phyloP scores from a whole-genome alignment of 179 eudicot species.

The Beta corolliflora region DNA sequence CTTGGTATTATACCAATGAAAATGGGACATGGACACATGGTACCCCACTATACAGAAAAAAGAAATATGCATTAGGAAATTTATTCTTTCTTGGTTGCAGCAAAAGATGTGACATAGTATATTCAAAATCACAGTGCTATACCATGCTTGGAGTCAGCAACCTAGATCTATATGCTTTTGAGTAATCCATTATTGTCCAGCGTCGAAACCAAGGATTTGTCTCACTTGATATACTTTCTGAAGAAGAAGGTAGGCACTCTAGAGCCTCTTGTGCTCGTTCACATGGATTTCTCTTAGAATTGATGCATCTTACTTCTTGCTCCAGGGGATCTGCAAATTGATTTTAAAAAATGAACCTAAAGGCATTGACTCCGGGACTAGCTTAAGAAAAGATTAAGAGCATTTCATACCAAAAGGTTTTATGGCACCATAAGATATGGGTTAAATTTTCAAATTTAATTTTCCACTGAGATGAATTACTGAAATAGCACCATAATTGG shows the following conservation, averaged over 20 bases:
- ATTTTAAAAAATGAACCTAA: not conserved
- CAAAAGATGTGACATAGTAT: not conserved
- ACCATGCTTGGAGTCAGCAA: conserved; percentile 68
- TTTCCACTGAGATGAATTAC: not conserved
- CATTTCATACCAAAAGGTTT: not conserved
- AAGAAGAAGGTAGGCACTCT: conserved; percentile 52
- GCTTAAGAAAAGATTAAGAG: not conserved
- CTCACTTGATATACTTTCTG: conserved; percentile 25
- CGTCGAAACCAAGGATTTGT: conserved; percentile 49
- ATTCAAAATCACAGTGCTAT: conserved; percentile 12
- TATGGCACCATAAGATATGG: not conserved
- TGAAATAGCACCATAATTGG: not conserved
- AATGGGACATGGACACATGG: not conserved
- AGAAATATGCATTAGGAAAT: not conserved
- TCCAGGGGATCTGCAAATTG: conserved; percentile 51
- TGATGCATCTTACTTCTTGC: conserved; percentile 48
- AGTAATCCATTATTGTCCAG: conserved; percentile 79
- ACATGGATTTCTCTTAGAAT: conserved; percentile 44
- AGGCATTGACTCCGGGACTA: not conserved
- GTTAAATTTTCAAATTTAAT: not conserved
- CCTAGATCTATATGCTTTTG: conserved; percentile 70
- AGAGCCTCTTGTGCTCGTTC: conserved; percentile 65
- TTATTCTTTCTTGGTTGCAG: not conserved
- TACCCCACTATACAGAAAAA: not conserved
- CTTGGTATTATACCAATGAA: not conserved